Evolutionary conservation across 768 basidiomycete species (phyloP).

Genomic region (Suillus subalutaceus): DNA sequence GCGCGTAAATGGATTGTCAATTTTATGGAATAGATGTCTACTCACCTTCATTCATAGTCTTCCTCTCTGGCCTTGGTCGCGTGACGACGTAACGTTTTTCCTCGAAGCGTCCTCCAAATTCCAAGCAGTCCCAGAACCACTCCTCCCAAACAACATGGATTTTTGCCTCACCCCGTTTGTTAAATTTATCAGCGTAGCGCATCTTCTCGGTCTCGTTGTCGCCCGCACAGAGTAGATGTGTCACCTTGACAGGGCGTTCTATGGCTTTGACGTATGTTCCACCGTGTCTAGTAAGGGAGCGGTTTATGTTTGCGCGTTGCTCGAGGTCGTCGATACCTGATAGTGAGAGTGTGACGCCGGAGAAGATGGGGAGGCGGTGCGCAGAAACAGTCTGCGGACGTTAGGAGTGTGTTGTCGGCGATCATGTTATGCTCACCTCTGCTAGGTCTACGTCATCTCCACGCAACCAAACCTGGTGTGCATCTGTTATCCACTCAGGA

Average conservation of each 20-base stretch:
- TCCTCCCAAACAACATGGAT: constrained; percentile 91
- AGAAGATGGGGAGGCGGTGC: constrained; percentile 76
- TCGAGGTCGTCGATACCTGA: constrained; percentile 74
- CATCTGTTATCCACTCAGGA: constrained; percentile 76
- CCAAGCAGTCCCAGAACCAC: constrained; percentile 94
- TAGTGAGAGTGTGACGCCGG: constrained; percentile 66
- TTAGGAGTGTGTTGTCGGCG: background rate
- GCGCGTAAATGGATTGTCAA: background rate
- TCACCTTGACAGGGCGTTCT: constrained; percentile 77
- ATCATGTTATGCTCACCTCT: constrained; percentile 45
- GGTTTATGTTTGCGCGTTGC: constrained; percentile 64
- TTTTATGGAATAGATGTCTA: background rate
- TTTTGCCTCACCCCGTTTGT: constrained; percentile 65
- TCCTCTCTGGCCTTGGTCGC: constrained; percentile 62
- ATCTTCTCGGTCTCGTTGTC: constrained; percentile 75
- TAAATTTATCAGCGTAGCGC: constrained; percentile 76
- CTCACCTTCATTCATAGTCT: constrained; percentile 32
- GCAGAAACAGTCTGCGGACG: constrained; percentile 52
- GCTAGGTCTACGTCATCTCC: constrained; percentile 79
- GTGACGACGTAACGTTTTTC: constrained; percentile 62
- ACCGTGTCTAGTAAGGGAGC: constrained; percentile 56
- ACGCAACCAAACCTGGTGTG: constrained; percentile 71
- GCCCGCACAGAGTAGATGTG: constrained; percentile 81
- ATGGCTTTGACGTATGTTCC: constrained; percentile 77
- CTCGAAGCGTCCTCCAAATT: constrained; percentile 70